Evolutionary conservation across 2,329 filamentous ascomycete genomes (phyloP), one percentile per base, ranked within the genome.

Genomic region (Penicillium sp.): DNA sequence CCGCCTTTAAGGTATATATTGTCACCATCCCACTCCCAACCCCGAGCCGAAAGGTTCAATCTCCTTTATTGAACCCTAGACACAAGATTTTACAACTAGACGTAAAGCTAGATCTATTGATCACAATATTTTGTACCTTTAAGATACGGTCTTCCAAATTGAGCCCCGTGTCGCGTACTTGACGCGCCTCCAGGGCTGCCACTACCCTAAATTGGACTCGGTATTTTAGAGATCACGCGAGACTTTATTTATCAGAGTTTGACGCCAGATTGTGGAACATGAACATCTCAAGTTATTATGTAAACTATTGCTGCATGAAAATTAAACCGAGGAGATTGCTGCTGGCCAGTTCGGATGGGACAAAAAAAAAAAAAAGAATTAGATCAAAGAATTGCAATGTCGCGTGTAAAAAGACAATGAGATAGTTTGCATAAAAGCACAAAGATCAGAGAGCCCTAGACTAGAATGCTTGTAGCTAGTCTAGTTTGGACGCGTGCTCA

Each of bases 401-500:
- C 31, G 31, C 31, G 31, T 16, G 11, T 31, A 31, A 33, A 16
- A 7, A 33, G 31, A 14, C 31, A 33, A 33, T 33, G 31, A 5
- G 13, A 33, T 14, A 7, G 5, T 7, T 14, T 33, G 31, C 31
- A 33, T 33, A 14, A 33, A 33, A 33, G 14, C 31, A 33, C 14
- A 6, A 31, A 14, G 11, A 5, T 13, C 11, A 31, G 5, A 33
- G 7, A 33, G 31, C 31, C 31, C 31, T 33, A 33, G 31, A 33
- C 31, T 33, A 33, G 31, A 33, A 16, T 33, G 35, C 35, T 39
- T 39, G 16, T 39, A 39, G 35, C 31, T 33, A 33, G 31, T 27
- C 21, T 11, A 22, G 7, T n/a, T 27, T 29, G 13, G 51, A 67
- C 65, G 65, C 63, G 65, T 67, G 60, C 64, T 63, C 55, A 66